These are phyloP conservation scores for Jacaranda copaia DNA, from an alignment of 257 asterid genomes.

Conservation along the genomic window DNA sequence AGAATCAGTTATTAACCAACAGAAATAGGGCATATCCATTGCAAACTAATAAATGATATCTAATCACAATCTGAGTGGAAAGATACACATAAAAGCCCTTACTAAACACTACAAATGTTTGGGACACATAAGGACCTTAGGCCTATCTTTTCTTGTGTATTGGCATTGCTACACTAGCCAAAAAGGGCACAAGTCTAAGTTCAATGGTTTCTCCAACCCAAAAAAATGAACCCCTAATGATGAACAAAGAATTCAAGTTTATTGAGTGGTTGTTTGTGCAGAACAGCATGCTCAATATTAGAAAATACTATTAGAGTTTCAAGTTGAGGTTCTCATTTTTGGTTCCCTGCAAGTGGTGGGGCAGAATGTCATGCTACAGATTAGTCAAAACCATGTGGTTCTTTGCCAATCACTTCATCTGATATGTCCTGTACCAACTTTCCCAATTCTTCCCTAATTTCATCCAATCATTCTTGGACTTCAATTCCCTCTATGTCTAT, in stretches of 20 bases:
- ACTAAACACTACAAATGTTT: slow-evolving; percentile 31
- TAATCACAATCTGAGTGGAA: slow-evolving; percentile 19
- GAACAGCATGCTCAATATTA: slow-evolving; percentile 24
- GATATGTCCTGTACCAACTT: slow-evolving; percentile 48
- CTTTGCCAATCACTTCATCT: slow-evolving; percentile 55
- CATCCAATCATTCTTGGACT: too few relatives aligned
- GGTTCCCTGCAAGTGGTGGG: slow-evolving; percentile 62
- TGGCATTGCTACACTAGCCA: slow-evolving; percentile 33
- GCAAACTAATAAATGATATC: neutral
- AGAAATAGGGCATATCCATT: neutral
- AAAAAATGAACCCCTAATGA: too few relatives aligned
- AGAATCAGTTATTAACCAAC: neutral
- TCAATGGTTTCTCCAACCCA: slow-evolving; percentile 39
- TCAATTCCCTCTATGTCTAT: too few relatives aligned
- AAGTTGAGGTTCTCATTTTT: slow-evolving; percentile 24
- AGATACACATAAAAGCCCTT: slow-evolving; percentile 6
- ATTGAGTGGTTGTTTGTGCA: slow-evolving; percentile 37
- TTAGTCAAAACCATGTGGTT: slow-evolving; percentile 81
- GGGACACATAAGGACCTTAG: slow-evolving; percentile 2
- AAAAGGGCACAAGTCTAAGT: slow-evolving; percentile 41
- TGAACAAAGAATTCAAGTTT: neutral
- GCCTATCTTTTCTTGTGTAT: slow-evolving; percentile 38
- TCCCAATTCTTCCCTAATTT: too few relatives aligned
- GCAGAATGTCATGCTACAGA: slow-evolving; percentile 58
- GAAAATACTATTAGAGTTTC: slow-evolving; percentile 16